Base-by-base conservation (phyloP, 2,329 filamentous ascomycete species). In the Cylindrodendrum hubeiense region DNA sequence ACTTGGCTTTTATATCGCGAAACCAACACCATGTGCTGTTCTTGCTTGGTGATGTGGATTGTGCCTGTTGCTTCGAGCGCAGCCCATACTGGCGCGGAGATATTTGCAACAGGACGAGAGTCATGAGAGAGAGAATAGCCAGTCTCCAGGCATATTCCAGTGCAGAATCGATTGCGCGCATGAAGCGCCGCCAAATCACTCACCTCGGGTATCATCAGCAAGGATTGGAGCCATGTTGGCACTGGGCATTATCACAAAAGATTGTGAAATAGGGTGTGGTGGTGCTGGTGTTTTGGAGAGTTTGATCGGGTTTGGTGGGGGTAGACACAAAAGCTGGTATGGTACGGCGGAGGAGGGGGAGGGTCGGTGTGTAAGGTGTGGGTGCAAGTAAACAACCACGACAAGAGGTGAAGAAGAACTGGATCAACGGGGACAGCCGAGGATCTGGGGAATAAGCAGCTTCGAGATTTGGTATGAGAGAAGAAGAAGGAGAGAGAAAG, bases 171-270 rank as follows among this genome's bases (percentile, higher is more conserved):
- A 50, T 9, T 12, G 17, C n/a, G 12, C 10, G 54, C 46, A n/a
- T 21, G 34, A 28, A 33, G 26, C n/a, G 19, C n/a, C 6, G 15
- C 30, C 30, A 34, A 76, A 77, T 79, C 54, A 79, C 79, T 80
- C 54, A 81, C 79, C 76, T 79, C 80, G 77, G 56, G 79, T 80
- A 65, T 86, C 83, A 75, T 86, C 84, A 54, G 83, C 80, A 65
- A 78, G 78, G 65, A 82, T 77, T 58, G 81, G 78, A 60, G 76
- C 74, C 74, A 81, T 79, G 53, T 82, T 79, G 67, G 79, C 71
- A 71, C 79, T 80, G 65, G 82, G 78, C 82, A 73, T 71, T 60
- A 53, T 63, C 59, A 62, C 50, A 65, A 57, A 65, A n/a, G 33
- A 54, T 61, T 63, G 44, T 10, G 28, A 21, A 50, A 33, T 21